Evolutionary conservation across 2,329 filamentous ascomycete species (phyloP), one percentile per base, ranked within the genome.

Genomic region (Penicillium sp.): DNA sequence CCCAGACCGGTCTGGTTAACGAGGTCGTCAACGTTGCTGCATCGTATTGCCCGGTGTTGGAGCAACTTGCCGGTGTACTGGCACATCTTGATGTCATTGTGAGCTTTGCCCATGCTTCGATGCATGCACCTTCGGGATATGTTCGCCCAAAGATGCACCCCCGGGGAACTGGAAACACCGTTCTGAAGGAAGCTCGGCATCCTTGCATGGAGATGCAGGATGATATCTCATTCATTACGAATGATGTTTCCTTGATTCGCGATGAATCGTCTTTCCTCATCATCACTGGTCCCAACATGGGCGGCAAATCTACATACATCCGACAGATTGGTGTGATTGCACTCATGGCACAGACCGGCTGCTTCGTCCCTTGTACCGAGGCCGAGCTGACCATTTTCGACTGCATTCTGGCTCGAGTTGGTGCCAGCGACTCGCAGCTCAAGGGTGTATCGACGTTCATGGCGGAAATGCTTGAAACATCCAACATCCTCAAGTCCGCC

Each of bases 121-220:
- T 96, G 4, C 92, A 97, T 70, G 94, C 95, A 0, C 94, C 94
- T 1, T 91, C 89, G 0, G 88, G 91, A 6, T 99, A 99, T 71
- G 89, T 95, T 7, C 86, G 93, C 24, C 94, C 94, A 5, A 95
- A 85, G 71, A 92, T 99, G 70, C 92, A 99, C 70, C 82, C 87
- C 11, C 89, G 94, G 32, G 94, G 93, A 29, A 86, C 89, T 45
- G 94, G 93, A 4, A 88, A 92, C 66, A 99, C 94, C 0, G 79
- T 95, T 22, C 82, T 99, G n/a, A 89, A 87, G 62, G 95, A 96
- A 76, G 91, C 94, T 2, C 89, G 95, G 11, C 94, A 99, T 70
- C 95, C 95, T 0, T 99, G 94, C 71, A 90, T 99, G 85, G 94
- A 99, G 73, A 92, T 97, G 85, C 94, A 99, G 75, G 95, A 99